Evolutionary conservation across 148 eudicot genomes (phyloP), one percentile per base, ranked within the genome.

Genomic region (Rhododendron vialii): DNA sequence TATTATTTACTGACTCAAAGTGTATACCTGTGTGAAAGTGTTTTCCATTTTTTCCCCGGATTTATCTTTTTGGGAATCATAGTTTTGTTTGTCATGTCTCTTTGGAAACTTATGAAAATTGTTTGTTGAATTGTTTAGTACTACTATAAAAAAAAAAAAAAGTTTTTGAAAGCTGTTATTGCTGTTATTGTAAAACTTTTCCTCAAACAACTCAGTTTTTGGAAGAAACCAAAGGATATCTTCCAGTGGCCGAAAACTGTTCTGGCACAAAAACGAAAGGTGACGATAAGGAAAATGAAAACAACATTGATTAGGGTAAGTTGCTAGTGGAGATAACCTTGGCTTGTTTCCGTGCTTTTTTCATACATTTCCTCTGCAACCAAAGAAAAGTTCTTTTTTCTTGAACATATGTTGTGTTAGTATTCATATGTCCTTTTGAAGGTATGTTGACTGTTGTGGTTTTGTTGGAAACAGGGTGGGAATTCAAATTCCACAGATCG

Each of bases 401-500:
- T 28, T 12, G 10, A 3, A 12, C 36, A 69, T 11, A 11, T 12
- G 17, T 11, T 28, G 33, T 69, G 75, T 69, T 69, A 26, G 75
- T 28, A 69, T 26, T 69, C 15, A 74, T 15, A 74, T 15, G 8
- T 33, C 26, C 55, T 38, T 20, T 45, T n/a, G 48, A 9, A 45
- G 41, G 30, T 30, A 30, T 71, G 30, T 71, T 71, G 76, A 45
- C 28, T 10, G 30, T 78, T 78, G 79, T 15, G 26, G 13, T 78
- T 45, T 53, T 17, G 45, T 3, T 38, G 80, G 48, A 11, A 85
- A 15, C 61, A 90, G 93, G 86, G 93, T 89, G 59, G 93, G 92
- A 43, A 89, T 92, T 36, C 92, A 90, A 22, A 85, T 86, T 38
- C 91, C 92, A 2, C 89, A 89, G 61, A 89, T 92, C 43, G 92